Conservation (phyloP, 1,139 yeast species). For the Protomyces macrosporus region DNA sequence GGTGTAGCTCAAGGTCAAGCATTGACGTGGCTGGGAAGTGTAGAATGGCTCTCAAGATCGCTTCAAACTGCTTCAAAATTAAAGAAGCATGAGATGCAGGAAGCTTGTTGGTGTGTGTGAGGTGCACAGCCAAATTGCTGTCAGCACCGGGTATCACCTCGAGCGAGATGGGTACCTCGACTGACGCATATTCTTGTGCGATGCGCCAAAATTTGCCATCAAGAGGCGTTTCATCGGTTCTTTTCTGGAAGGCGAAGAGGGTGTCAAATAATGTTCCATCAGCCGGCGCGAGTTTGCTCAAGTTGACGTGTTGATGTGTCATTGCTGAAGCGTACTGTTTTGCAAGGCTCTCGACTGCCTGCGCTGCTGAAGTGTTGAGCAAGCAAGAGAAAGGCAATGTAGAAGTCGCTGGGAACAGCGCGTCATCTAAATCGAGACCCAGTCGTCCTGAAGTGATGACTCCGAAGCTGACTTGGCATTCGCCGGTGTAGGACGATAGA, state of each 20-base stretch:
- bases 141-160: slow-evolving; percentile 6
- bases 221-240: background rate
- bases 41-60: slow-evolving; percentile 20
- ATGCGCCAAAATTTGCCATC: background rate
- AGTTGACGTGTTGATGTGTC: slow-evolving; percentile 30
- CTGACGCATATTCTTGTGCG: slow-evolving; percentile 3
- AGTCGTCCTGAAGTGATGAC: slow-evolving; percentile 31
- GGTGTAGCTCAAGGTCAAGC: slow-evolving; percentile 18
- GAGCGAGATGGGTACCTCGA: slow-evolving; percentile 21
- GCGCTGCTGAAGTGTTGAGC: slow-evolving; percentile 27
- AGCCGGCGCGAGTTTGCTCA: slow-evolving; percentile 6
- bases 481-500: slow-evolving; percentile 31
- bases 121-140: background rate
- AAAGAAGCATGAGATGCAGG: slow-evolving; percentile 29
- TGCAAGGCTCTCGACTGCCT: slow-evolving; percentile 16
- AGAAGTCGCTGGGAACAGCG: slow-evolving; percentile 31
- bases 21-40: slow-evolving; percentile 6
- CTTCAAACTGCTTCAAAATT: slow-evolving; percentile 30
- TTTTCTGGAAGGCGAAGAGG: slow-evolving; percentile 31
- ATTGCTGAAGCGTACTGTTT: slow-evolving; percentile 1
- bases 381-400: slow-evolving; percentile 31
- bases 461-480: slow-evolving; percentile 30
- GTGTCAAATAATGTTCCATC: slow-evolving; percentile 30
- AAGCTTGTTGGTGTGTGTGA: slow-evolving; percentile 17
- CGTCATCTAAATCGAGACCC: slow-evolving; percentile 18